Evolutionary conservation across 2,329 filamentous ascomycete species (phyloP), one percentile per base, ranked within the genome.

Genomic region (Chrysoporthe cubensis): DNA sequence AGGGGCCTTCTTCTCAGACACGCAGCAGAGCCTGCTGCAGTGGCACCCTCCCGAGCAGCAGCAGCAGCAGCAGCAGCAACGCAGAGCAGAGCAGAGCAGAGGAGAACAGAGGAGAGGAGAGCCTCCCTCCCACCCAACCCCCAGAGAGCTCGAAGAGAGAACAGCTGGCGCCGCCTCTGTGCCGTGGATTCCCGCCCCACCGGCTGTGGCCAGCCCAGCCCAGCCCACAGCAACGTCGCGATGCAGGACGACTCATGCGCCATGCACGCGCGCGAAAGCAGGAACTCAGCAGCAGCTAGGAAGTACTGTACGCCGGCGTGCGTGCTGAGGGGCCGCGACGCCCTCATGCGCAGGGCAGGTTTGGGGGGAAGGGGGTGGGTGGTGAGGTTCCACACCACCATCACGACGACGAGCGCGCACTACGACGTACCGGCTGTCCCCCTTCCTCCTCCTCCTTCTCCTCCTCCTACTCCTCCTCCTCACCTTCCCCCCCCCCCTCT

Each of bases 211-310:
- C 26, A 26, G 26, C 26, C 26, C 26, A 26, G 26, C 26, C 26
- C 26, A 26, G 26, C 26, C 26, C 26, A 2, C 26, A 26, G 26
- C 50, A 2, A 54, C 50, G 50, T 54, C 50, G 50, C 16, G 21
- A 6, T 54, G 40, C 59, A 32, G 26, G 40, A 32, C 40, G 42
- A 46, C n/a, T 43, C 59, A 46, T 54, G 40, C 42, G 40, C 21
- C 58, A 42, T 32, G 26, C 58, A 61, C 42, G 32, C 58, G n/a
- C 40, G 26, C 59, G n/a, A 61, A 34, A 32, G 13, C 43, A 61
- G 59, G 40, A 32, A 16, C 40, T 34, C 32, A 9, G 50, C 32
- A 32, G 26, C 26, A 26, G 26, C 26, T 32, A 34, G 18, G 3
- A 32, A 37, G 42, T 37, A 50, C 26, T 34, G 43, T 50, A 50